Evolutionary conservation across 1,284 basidiomycete species (phyloP).

Genomic region (Pyrrhoderma noxium): DNA sequence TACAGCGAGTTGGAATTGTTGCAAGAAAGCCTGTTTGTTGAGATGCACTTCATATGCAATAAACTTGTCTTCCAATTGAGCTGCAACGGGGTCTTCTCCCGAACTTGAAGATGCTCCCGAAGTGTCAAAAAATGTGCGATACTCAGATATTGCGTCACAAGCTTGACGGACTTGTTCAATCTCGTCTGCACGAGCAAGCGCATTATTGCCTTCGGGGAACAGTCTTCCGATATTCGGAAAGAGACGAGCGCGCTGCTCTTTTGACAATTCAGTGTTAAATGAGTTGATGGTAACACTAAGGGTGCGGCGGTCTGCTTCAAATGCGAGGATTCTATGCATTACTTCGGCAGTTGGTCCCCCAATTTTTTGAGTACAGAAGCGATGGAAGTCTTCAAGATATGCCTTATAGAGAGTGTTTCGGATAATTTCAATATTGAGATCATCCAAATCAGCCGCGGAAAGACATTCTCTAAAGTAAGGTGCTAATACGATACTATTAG

Average conservation of each 20-base stretch:
- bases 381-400: slow-evolving; percentile 96
- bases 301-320: slow-evolving; percentile 94
- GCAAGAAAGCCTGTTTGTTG: slow-evolving; percentile 90
- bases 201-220: slow-evolving; percentile 94
- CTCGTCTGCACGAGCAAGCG: slow-evolving; percentile 91
- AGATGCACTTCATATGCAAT: slow-evolving; percentile 91
- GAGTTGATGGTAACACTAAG: slow-evolving; percentile 99
- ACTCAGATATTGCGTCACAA: slow-evolving; percentile 86
- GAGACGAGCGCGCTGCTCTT: slow-evolving; percentile 92
- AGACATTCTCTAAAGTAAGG: slow-evolving; percentile 97
- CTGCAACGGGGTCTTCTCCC: slow-evolving; percentile 38
- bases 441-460: slow-evolving; percentile 93
- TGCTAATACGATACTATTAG: slow-evolving; percentile 41
- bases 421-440: slow-evolving; percentile 99
- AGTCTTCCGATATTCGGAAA: slow-evolving; percentile 93
- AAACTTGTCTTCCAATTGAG: slow-evolving; percentile 89
- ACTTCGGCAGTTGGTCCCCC: slow-evolving; percentile 83
- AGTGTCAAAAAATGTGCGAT: slow-evolving; percentile 83
- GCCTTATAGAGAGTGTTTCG: slow-evolving; percentile 99
- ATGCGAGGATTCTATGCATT: slow-evolving; percentile 86
- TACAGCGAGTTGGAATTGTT: slow-evolving; percentile 90
- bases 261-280: slow-evolving; percentile 90
- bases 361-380: slow-evolving; percentile 66
- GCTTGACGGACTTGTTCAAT: slow-evolving; percentile 87
- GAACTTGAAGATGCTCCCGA: slow-evolving; percentile 30